Percentiles rank a stretch among this genome's conserved stretches.
phyloP scores from a whole-genome alignment of 2,329 filamentous ascomycete genomes.

The Aspergillus japonicus region DNA sequence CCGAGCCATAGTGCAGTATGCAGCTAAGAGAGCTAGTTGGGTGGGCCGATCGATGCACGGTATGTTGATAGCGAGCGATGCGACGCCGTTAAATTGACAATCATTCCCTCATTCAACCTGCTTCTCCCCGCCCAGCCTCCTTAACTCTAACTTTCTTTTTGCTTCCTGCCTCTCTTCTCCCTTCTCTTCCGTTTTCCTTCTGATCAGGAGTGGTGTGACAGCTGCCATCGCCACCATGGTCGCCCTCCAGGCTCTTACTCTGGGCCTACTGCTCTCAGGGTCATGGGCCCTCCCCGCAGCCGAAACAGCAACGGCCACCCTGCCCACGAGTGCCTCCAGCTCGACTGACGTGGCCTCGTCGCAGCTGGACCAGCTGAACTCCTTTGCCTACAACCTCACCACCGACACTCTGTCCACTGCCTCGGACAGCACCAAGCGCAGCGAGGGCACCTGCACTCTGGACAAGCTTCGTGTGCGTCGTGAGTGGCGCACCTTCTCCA shows the following conservation, averaged over 20 bases:
- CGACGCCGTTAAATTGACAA: slow-evolving; percentile 1
- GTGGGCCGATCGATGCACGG: neutral
- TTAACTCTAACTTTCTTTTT: neutral
- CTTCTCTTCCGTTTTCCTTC: neutral
- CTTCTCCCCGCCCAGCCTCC: neutral
- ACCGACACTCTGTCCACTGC: slow-evolving; percentile 8
- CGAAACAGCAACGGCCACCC: neutral
- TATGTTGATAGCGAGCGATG: neutral
- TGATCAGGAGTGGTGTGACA: neutral
- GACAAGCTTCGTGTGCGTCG: slow-evolving; percentile 24
- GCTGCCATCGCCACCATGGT: slow-evolving; percentile 14
- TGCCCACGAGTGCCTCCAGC: slow-evolving; percentile 8
- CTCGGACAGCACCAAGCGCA: slow-evolving; percentile 3
- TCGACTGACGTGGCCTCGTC: slow-evolving; percentile 11
- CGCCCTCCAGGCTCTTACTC: slow-evolving; percentile 13
- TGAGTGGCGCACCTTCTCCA: slow-evolving; percentile 34
- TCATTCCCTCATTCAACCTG: neutral
- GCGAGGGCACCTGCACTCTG: slow-evolving; percentile 12
- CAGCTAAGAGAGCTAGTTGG: neutral
- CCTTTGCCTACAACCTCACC: slow-evolving; percentile 15
- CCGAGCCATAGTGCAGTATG: no score
- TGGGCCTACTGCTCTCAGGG: slow-evolving; percentile 16
- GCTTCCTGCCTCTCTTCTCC: neutral
- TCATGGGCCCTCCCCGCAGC: slow-evolving; percentile 16
- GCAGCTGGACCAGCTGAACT: slow-evolving; percentile 17